Evolutionary conservation across 345 rosid species (phyloP).

Genomic region (Gossypium longicalyx): DNA sequence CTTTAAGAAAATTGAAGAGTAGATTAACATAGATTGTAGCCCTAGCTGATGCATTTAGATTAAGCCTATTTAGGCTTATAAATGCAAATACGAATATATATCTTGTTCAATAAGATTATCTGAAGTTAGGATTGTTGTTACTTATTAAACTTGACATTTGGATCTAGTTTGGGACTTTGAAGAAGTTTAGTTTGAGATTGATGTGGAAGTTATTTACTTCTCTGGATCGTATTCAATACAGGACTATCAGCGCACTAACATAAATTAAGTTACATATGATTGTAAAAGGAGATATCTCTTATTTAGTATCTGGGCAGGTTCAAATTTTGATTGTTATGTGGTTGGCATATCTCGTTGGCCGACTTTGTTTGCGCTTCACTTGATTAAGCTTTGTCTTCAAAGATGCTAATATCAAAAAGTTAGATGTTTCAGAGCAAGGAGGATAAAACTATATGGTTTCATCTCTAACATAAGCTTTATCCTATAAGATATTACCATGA

Average conservation of each 20-base stretch:
- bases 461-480: background rate
- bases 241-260: background rate
- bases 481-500: background rate
- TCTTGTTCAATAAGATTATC: background rate
- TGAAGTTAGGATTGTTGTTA: background rate
- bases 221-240: background rate
- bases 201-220: background rate
- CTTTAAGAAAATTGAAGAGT: background rate
- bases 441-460: background rate
- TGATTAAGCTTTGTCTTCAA: slow-evolving; percentile 1
- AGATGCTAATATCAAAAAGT: background rate
- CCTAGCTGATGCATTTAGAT: background rate
- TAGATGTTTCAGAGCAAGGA: background rate
- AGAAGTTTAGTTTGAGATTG: background rate
- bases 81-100: background rate
- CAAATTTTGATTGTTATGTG: background rate
- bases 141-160: background rate
- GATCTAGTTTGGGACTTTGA: background rate
- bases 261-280: background rate
- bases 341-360: background rate
- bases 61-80: background rate
- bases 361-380: background rate
- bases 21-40: background rate
- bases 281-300: background rate
- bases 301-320: background rate